These are phyloP conservation scores for Cutaneotrichosporon sp. DNA, from an alignment of 1,284 basidiomycete genomes.

Conservation along the genomic window DNA sequence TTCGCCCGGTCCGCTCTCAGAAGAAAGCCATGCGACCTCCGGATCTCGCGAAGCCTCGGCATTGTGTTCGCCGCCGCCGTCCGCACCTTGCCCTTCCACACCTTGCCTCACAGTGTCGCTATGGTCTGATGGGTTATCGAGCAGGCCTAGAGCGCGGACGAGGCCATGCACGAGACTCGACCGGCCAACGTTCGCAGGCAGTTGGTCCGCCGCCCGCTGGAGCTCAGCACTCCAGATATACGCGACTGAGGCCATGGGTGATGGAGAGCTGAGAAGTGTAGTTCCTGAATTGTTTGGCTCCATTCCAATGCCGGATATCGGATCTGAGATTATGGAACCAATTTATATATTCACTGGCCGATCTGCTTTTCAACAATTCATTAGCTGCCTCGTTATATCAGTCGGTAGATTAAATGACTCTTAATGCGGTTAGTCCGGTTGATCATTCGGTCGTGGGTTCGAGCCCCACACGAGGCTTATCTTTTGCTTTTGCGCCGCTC, in stretches of 20 bases:
- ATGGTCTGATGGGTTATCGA: slow-evolving; percentile 39
- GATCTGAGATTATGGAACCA: not conserved
- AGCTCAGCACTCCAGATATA: slow-evolving; percentile 47
- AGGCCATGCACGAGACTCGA: slow-evolving; percentile 77
- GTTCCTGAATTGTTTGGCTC: not conserved
- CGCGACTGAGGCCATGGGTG: not conserved
- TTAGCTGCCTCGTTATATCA: slow-evolving; percentile 10
- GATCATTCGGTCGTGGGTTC: slow-evolving; percentile 18
- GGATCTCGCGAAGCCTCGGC: not conserved
- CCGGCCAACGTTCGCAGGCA: slow-evolving; percentile 80
- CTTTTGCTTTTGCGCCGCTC: not conserved
- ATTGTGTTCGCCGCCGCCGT: not conserved
- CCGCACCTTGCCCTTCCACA: not conserved
- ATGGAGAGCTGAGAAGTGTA: no score
- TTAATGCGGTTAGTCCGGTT: slow-evolving; percentile 5
- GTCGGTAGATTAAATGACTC: slow-evolving; percentile 11
- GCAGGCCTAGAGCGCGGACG: slow-evolving; percentile 61
- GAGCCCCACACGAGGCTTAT: slow-evolving; percentile 18
- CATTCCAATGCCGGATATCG: not conserved
- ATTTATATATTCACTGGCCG: not conserved
- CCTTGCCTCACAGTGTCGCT: not conserved
- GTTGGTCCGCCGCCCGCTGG: slow-evolving; percentile 50
- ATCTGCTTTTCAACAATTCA: not conserved
- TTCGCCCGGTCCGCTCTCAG: not conserved
- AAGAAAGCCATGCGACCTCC: no score